Percentiles rank a stretch among this genome's conserved stretches.
phyloP scores from a whole-genome alignment of 768 basidiomycete species.

The Russula earlei region DNA sequence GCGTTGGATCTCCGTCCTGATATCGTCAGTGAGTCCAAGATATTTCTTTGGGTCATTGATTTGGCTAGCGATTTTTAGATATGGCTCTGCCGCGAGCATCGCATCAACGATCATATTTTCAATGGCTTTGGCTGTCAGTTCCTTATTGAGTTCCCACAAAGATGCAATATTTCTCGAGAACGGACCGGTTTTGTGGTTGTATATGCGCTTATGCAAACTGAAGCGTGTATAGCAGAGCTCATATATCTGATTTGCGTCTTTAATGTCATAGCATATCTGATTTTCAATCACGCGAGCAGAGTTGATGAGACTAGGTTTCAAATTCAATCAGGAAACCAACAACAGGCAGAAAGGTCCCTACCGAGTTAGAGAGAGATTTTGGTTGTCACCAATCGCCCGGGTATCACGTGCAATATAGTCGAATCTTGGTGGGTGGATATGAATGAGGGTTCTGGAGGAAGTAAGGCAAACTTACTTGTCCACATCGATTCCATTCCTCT shows the following conservation, averaged over 20 bases:
- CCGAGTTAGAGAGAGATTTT: slow-evolving; percentile 43
- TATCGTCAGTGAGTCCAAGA: slow-evolving; percentile 57
- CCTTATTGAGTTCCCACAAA: not conserved
- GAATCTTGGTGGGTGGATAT: slow-evolving; percentile 38
- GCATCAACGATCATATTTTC: slow-evolving; percentile 83
- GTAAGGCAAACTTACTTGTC: slow-evolving; percentile 56
- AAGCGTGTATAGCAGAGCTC: slow-evolving; percentile 68
- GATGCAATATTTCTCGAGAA: not conserved
- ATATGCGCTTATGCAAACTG: slow-evolving; percentile 74
- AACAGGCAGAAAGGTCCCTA: slow-evolving; percentile 11
- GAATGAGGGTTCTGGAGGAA: not conserved
- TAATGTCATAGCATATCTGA: slow-evolving; percentile 74
- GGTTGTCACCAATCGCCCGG: slow-evolving; percentile 57
- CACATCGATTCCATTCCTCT: slow-evolving; percentile 74
- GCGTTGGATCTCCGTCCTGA: slow-evolving; percentile 50
- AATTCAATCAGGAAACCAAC: not conserved
- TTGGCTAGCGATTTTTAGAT: slow-evolving; percentile 47
- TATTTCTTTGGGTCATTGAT: slow-evolving; percentile 52
- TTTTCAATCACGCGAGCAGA: slow-evolving; percentile 68
- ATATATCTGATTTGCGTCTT: slow-evolving; percentile 68
- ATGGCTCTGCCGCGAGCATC: slow-evolving; percentile 56
- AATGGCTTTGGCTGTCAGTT: slow-evolving; percentile 54
- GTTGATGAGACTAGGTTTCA: slow-evolving; percentile 46
- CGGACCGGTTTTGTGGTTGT: slow-evolving; percentile 69
- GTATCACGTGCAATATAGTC: slow-evolving; percentile 77